phyloP scores from a whole-genome alignment of 2,329 filamentous ascomycete genomes.

The Teratosphaeria pseudoeucalypti region DNA sequence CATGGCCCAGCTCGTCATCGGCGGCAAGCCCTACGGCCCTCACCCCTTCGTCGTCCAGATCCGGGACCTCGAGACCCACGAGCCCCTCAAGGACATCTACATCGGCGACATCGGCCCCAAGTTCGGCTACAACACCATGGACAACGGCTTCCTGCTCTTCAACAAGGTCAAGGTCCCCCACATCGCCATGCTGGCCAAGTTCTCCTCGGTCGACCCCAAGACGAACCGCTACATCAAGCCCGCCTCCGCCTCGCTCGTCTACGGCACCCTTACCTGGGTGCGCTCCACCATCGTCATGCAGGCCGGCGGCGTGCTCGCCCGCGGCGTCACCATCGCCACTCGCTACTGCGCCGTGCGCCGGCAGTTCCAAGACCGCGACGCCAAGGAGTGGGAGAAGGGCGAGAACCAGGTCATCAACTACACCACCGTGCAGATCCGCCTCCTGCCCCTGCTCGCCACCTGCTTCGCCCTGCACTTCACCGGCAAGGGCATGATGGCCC shows the following conservation, averaged over 20 bases:
- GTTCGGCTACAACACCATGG: slow-evolving; percentile 50
- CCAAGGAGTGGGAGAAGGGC: slow-evolving; percentile 43
- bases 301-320: slow-evolving; percentile 59
- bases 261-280: slow-evolving; percentile 67
- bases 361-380: slow-evolving; percentile 70
- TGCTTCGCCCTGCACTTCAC: slow-evolving; percentile 74
- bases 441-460: slow-evolving; percentile 61
- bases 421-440: slow-evolving; percentile 67
- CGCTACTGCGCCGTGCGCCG: slow-evolving; percentile 63
- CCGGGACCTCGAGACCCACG: slow-evolving; percentile 57
- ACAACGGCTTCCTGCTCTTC: slow-evolving; percentile 70
- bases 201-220: slow-evolving; percentile 56
- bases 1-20: slow-evolving; percentile 64
- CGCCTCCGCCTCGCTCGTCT: slow-evolving; percentile 56
- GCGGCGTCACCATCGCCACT: slow-evolving; percentile 67
- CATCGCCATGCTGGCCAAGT: slow-evolving; percentile 61
- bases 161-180: slow-evolving; percentile 69
- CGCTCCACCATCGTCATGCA: slow-evolving; percentile 64
- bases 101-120: slow-evolving; percentile 67
- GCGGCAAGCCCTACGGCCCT: slow-evolving; percentile 59
- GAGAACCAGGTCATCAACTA: slow-evolving; percentile 73
- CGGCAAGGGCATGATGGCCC: slow-evolving; percentile 62
- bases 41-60: slow-evolving; percentile 73
- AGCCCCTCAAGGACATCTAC: slow-evolving; percentile 58
- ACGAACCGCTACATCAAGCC: slow-evolving; percentile 60